Evolutionary conservation across 805 yeast species (phyloP).

Genomic region (Candida oleophila): DNA sequence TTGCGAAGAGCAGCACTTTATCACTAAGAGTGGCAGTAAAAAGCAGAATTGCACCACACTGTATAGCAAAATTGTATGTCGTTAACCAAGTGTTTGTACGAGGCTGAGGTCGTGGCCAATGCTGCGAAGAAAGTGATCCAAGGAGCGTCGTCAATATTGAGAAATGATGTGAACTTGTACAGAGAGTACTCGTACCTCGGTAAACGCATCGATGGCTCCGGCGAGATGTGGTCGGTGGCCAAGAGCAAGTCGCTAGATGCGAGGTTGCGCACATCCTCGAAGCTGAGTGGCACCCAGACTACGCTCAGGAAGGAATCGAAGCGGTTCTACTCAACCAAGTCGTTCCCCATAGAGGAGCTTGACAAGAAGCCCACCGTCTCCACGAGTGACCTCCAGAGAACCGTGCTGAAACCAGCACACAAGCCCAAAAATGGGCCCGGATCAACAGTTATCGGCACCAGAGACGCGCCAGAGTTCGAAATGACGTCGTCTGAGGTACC

Average conservation of each 20-base stretch:
- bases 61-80: constrained; percentile 7
- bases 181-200: constrained; percentile 5
- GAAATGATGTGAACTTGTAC: constrained; percentile 5
- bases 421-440: constrained; percentile 5
- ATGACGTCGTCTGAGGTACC: constrained; percentile 76
- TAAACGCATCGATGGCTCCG: neutral
- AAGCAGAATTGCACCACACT: neutral
- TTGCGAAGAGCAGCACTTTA: no score
- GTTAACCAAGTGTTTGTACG: constrained; percentile 14
- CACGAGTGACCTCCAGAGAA: constrained; percentile 6
- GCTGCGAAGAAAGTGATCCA: constrained; percentile 20
- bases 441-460: constrained; percentile 17
- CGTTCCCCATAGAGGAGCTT: constrained; percentile 5
- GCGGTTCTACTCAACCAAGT: constrained; percentile 14
- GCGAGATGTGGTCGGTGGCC: constrained; percentile 3
- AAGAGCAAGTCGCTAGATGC: constrained; percentile 1
- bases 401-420: neutral
- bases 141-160: constrained; percentile 13
- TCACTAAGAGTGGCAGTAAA: no score
- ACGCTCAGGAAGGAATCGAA: neutral
- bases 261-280: neutral
- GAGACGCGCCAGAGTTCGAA: constrained; percentile 37
- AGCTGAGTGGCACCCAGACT: neutral
- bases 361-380: neutral
- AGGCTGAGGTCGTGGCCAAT: constrained; percentile 25